A percentile compares a stretch with the other conserved stretches of the same genome.
These are phyloP conservation scores for Jaapia argillacea DNA, from an alignment of 768 basidiomycete species.

Conservation along the genomic window DNA sequence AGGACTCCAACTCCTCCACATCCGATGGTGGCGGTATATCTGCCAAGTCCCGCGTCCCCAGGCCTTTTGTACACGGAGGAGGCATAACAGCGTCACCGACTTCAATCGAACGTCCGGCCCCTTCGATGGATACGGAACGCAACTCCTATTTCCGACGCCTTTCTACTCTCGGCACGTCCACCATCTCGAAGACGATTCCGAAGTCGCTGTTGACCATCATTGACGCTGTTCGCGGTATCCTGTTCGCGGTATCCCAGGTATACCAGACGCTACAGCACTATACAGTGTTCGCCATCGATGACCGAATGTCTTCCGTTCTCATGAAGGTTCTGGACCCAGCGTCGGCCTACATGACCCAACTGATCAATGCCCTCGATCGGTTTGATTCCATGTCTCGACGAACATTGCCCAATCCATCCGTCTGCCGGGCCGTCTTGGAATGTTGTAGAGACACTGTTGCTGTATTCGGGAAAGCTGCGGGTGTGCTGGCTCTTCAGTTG, in stretches of 20 bases:
- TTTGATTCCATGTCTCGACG: constrained; percentile 79
- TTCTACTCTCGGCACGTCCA: constrained; percentile 58
- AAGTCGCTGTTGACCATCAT: constrained; percentile 57
- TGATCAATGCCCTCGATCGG: constrained; percentile 83
- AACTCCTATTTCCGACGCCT: constrained; percentile 94
- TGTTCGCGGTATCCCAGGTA: constrained; percentile 88
- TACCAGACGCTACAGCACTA: constrained; percentile 86
- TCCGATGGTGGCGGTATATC: constrained; percentile 7
- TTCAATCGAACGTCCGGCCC: constrained; percentile 29
- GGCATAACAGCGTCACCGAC: constrained; percentile 30
- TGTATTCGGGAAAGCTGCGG: constrained; percentile 82
- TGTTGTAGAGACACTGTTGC: constrained; percentile 77
- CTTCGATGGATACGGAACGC: constrained; percentile 67
- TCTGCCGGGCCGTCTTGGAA: constrained; percentile 74
- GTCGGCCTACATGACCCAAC: constrained; percentile 64
- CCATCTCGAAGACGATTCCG: constrained; percentile 59
- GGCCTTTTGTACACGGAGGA: constrained; percentile 19
- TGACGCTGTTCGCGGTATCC: constrained; percentile 84
- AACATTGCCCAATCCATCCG: constrained; percentile 52
- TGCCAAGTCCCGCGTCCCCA: neutral
- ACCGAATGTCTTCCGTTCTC: constrained; percentile 71
- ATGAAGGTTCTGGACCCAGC: constrained; percentile 83
- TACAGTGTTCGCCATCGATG: constrained; percentile 72
- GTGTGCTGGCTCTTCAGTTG: constrained; percentile 72
- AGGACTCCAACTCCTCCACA: constrained; percentile 38